Evolutionary conservation across 305 asterid genomes (phyloP), one percentile per base, ranked within the genome.

Genomic region (Striga hermonthica): DNA sequence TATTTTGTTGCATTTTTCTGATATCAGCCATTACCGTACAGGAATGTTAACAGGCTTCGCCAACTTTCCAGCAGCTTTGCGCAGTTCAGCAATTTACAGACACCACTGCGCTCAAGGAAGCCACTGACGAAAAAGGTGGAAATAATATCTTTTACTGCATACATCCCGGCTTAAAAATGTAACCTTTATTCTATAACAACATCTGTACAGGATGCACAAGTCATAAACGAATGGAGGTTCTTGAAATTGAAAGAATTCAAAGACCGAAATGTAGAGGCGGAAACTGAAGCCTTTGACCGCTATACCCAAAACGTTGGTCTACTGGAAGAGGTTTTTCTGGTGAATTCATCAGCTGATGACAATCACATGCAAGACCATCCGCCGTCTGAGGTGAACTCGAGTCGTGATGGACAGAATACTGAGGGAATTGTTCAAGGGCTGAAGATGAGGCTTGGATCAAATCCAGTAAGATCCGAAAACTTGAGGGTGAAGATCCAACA

Each of bases 211-310:
- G 98, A 92, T 41, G 96, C 98, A 15, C 86, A 81, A 75, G 74
- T 83, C 68, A 79, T 90, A 75, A 92, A 90, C 2, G 90, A 92
- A 68, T 90, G 97, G 97, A 92, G 97, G 79, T 92, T 89, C 81
- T 68, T 78, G 71, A 90, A 86, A 84, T 56, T 92, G 80, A 92
- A 84, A 79, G 97, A 89, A 76, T 84, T 76, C 72, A 87, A 76
- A 72, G 91, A 84, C 36, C 75, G 84, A 64, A 86, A 88, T 36
- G 65, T 84, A 52, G 87, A 76, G 79, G 82, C 77, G 15, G 96
- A 92, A 79, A 78, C 79, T 64, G 96, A 87, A 72, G 88, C 94
- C 55, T 89, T 92, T 71, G 91, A 90, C 76, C 84, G 88, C 34
- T 92, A 92, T 84, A 68, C 83, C 83, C 84, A 78, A 73, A 90